These are phyloP conservation scores for Komagataella ulmi DNA, from an alignment of 805 yeast genomes.

Conservation along the genomic window DNA sequence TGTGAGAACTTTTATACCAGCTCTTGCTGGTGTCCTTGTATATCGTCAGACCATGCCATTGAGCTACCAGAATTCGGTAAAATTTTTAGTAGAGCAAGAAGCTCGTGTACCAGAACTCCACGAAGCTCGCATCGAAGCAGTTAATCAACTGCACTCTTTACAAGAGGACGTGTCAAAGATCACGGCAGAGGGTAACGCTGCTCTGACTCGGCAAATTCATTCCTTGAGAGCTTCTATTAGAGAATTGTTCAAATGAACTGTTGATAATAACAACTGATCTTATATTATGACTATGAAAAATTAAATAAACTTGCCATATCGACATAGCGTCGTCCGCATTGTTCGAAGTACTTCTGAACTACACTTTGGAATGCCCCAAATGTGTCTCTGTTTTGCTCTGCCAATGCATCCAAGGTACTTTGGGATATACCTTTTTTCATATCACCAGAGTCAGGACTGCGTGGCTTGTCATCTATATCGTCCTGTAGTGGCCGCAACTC, in stretches of 20 bases:
- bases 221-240: not conserved
- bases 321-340: slow-evolving; percentile 83
- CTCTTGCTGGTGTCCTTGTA: slow-evolving; percentile 31
- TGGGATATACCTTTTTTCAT: slow-evolving; percentile 12
- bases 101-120: slow-evolving; percentile 22
- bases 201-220: not conserved
- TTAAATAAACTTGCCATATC: slow-evolving; percentile 75
- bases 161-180: not conserved
- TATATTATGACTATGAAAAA: slow-evolving; percentile 22
- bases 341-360: slow-evolving; percentile 58
- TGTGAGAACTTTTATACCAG: slow-evolving; percentile 36
- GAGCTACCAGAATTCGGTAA: slow-evolving; percentile 22
- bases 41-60: slow-evolving; percentile 36
- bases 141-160: not conserved
- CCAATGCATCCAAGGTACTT: slow-evolving; percentile 57
- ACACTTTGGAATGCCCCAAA: slow-evolving; percentile 43
- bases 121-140: slow-evolving; percentile 9
- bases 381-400: slow-evolving; percentile 62
- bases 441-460: not conserved
- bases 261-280: not conserved
- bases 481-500: slow-evolving; percentile 35
- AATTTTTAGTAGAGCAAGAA: slow-evolving; percentile 15
- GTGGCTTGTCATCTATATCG: slow-evolving; percentile 7
- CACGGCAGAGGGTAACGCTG: not conserved
- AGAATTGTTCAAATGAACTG: not conserved